Evolutionary conservation across 257 asterid species (phyloP).

Genomic region (Solanum lycopersicoides): DNA sequence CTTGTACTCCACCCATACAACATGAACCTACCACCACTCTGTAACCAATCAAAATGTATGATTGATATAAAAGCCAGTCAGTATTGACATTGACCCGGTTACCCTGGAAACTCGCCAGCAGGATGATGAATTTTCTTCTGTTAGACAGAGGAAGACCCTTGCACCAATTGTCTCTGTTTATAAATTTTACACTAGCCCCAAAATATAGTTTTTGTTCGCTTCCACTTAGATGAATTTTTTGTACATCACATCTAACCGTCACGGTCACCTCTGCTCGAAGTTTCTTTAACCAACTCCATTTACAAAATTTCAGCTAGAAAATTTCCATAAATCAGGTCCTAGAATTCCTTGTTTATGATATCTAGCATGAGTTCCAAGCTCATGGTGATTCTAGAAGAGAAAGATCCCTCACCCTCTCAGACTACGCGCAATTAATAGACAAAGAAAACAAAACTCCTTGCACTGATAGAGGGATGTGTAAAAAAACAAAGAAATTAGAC

Average conservation of each 20-base stretch:
- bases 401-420: background rate
- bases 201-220: background rate
- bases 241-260: background rate
- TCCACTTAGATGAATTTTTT: background rate
- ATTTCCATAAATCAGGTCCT: background rate
- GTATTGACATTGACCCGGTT: background rate
- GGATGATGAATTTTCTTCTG: background rate
- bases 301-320: background rate
- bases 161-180: background rate
- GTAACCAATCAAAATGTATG: background rate
- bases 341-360: background rate
- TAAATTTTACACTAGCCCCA: background rate
- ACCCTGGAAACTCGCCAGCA: background rate
- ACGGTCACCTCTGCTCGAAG: background rate
- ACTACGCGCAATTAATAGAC: background rate
- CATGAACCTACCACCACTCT: background rate
- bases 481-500: background rate
- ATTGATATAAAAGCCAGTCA: background rate
- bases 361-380: background rate
- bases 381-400: background rate
- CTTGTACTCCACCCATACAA: background rate
- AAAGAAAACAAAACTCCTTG: background rate
- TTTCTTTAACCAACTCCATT: background rate
- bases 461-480: background rate
- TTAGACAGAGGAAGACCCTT: background rate